Percentiles rank a stretch among this genome's conserved stretches.
phyloP scores from a whole-genome alignment of 2,329 filamentous ascomycete species.

The Hypomyces perniciosus region DNA sequence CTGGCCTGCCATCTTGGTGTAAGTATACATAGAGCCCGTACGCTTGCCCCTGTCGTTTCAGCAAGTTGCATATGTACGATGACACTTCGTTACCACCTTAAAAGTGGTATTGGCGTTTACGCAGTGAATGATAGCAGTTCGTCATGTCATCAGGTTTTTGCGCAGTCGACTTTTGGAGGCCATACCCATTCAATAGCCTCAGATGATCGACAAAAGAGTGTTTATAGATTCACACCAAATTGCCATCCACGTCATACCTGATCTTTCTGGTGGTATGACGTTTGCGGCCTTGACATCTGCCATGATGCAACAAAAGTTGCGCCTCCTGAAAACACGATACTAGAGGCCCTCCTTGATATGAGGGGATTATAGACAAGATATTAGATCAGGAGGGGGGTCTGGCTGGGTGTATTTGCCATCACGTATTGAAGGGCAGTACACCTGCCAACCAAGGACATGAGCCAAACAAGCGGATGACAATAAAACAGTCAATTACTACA shows the following conservation, averaged over 20 bases:
- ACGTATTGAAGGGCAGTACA: too few species aligned
- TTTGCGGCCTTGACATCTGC: background rate
- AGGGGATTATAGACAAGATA: too few species aligned
- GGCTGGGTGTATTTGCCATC: too few species aligned
- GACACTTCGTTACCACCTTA: background rate
- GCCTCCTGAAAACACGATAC: too few species aligned
- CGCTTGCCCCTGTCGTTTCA: background rate
- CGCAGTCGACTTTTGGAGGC: background rate
- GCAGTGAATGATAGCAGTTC: too few species aligned
- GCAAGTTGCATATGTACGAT: background rate
- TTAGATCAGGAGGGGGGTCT: too few species aligned
- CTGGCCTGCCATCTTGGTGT: background rate
- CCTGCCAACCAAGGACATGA: too few species aligned
- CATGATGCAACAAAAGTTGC: background rate
- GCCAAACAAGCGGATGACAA: too few species aligned
- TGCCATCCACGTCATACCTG: conserved; percentile 7
- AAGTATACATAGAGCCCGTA: background rate
- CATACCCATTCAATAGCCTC: background rate
- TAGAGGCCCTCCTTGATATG: too few species aligned
- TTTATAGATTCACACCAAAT: background rate
- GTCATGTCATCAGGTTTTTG: too few species aligned
- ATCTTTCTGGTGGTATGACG: conserved; percentile 1
- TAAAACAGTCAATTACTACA: too few species aligned
- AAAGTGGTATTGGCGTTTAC: background rate
- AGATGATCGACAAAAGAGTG: too few species aligned